A percentile compares a stretch with the other conserved stretches of the same genome.
phyloP scores from a whole-genome alignment of 495 filamentous ascomycete genomes.

The Bacidia rubella region DNA sequence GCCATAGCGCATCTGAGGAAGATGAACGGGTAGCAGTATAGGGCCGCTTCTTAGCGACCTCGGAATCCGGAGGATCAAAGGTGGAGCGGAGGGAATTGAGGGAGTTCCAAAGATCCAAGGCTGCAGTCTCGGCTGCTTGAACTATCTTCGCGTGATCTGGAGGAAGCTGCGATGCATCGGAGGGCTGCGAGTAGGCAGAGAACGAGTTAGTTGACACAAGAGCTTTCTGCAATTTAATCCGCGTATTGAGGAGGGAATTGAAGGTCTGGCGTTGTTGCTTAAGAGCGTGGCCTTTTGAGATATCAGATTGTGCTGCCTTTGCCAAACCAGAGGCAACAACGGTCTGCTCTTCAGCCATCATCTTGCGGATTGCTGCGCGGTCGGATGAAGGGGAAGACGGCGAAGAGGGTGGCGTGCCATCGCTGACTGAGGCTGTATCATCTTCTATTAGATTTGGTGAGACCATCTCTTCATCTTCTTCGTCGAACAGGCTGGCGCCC shows the following conservation, averaged over 20 bases:
- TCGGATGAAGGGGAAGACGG: constrained; percentile 16
- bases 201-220: constrained; percentile 65
- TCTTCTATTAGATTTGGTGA: constrained; percentile 17
- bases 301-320: constrained; percentile 61
- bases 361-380: constrained; percentile 46
- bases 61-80: constrained; percentile 22
- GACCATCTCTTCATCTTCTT: constrained; percentile 30
- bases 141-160: constrained; percentile 32
- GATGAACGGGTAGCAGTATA: constrained; percentile 33
- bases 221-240: constrained; percentile 85
- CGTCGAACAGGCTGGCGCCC: constrained; percentile 23
- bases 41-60: constrained; percentile 41
- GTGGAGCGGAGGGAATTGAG: constrained; percentile 58
- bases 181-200: constrained; percentile 18
- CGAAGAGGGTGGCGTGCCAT: constrained; percentile 18
- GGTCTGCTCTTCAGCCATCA: constrained; percentile 62
- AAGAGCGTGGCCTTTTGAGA: constrained; percentile 72
- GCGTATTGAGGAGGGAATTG: constrained; percentile 70
- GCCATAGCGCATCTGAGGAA: constrained; percentile 53
- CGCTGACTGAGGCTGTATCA: constrained; percentile 10
- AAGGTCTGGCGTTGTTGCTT: constrained; percentile 72
- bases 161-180: constrained; percentile 4
- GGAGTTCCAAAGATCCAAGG: constrained; percentile 72
- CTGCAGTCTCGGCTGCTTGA: constrained; percentile 75
- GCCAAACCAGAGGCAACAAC: constrained; percentile 54